Evolutionary conservation across 768 basidiomycete species (phyloP), one percentile per base, ranked within the genome.

Genomic region (Boletus rubescentipes): DNA sequence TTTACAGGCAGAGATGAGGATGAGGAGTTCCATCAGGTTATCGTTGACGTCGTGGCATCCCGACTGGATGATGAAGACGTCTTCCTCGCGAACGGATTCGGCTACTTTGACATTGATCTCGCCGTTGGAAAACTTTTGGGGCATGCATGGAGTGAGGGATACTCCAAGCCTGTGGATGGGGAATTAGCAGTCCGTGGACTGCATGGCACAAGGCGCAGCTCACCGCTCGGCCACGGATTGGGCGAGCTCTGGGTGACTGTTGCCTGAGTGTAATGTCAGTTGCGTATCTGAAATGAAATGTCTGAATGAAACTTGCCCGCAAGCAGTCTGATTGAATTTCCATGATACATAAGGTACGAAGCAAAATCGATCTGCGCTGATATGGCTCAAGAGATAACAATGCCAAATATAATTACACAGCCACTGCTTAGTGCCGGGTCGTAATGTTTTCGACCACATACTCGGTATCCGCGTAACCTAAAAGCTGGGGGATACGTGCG

Each of bases 231-330:
- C 91, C 75, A 99, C 93, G 57, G 86, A 80, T 67, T 89, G 83
- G 73, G 96, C 96, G 79, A 99, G 89, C 82, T 95, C 91, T 66
- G 93, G 93, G 77, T 99, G 97, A 72, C 92, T 94, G 76, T 95
- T 96, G 70, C 96, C 95, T 97, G 75, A n/a, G 54, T 30, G 53
- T 32, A 14, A 35, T 51, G 51, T 54, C 55, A 58, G 67, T 57
- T 45, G 18, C 29, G 41, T 15, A 11, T 43, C 18, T 16, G 12
- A 15, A 11, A 57, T 16, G 12, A 15, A 11, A 57, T 8, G 34
- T 44, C 31, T 11, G 49, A 39, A 40, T 21, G 41, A 12, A 20
- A 69, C 83, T 59, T 57, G 88, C 89, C 89, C 68, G 89, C 77
- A 59, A 91, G 77, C 62, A 91, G 77, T 69, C 86, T 77, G 70